Evolutionary conservation across 495 filamentous ascomycete genomes (phyloP).

Genomic region (Aspergillus panamensis): DNA sequence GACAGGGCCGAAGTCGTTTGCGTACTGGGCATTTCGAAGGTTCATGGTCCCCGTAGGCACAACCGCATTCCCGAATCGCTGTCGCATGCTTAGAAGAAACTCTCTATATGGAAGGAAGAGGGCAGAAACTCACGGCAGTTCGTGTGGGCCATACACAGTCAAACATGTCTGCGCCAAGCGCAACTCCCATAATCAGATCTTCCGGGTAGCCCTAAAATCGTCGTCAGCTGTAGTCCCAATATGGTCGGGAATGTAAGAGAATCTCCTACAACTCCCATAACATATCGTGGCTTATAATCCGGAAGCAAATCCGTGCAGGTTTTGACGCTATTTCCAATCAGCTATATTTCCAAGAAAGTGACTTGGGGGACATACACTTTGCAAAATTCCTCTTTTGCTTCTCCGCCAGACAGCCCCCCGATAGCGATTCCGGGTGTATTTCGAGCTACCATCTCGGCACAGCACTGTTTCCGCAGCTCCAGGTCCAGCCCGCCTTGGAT

Average conservation of each 20-base stretch:
- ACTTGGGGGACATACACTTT: constrained; percentile 45
- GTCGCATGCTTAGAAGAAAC: constrained; percentile 5
- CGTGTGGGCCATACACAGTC: constrained; percentile 98
- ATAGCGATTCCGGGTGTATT: constrained; percentile 97
- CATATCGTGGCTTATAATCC: constrained; percentile 89
- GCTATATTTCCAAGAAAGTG: neutral
- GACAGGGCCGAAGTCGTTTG: constrained; percentile 76
- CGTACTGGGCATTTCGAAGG: constrained; percentile 69
- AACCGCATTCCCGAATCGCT: constrained; percentile 90
- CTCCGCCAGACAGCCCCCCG: constrained; percentile 85
- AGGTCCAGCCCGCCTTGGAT: constrained; percentile 94
- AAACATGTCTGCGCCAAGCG: constrained; percentile 97
- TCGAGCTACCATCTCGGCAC: constrained; percentile 81
- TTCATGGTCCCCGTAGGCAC: constrained; percentile 79
- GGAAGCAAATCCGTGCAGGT: constrained; percentile 83
- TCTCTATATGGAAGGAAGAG: neutral
- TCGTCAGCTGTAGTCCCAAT: constrained; percentile 15
- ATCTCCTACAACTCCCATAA: constrained; percentile 83
- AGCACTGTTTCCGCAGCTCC: constrained; percentile 82
- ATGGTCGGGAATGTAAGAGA: neutral
- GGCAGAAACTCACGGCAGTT: constrained; percentile 59
- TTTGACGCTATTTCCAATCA: constrained; percentile 56
- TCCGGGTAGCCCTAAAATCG: constrained; percentile 75
- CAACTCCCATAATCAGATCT: constrained; percentile 86
- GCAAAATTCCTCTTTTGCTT: constrained; percentile 64